A percentile compares a stretch with the other conserved stretches of the same genome.
Evolutionary conservation across 2,329 filamentous ascomycete genomes (phyloP).

Genomic region (Reticulascus tulasneorum): DNA sequence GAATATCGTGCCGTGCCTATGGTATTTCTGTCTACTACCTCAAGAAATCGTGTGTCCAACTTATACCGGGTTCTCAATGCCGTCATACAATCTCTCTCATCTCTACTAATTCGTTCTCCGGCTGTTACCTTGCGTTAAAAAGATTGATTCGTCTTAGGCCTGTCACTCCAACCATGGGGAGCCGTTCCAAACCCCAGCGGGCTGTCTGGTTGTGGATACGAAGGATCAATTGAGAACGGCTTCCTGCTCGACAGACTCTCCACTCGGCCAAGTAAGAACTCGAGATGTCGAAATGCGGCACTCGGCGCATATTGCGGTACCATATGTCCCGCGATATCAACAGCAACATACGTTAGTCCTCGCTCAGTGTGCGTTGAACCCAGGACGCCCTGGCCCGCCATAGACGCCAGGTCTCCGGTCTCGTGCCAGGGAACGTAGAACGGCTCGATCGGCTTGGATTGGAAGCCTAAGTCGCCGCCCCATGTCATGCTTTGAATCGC

Average conservation of each 20-base stretch:
- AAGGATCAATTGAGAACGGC: no score
- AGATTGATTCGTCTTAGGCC: no score
- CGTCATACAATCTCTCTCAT: no score
- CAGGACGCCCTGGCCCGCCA: conserved; percentile 60
- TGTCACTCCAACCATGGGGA: no score
- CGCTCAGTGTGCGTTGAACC: conserved; percentile 71
- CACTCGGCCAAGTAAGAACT: conserved; percentile 71
- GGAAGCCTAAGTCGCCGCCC: conserved; percentile 68
- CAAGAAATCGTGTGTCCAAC: no score
- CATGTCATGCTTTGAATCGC: conserved; percentile 80
- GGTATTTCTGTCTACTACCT: no score
- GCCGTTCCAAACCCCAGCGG: no score
- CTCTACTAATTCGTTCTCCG: no score
- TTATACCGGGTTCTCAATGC: no score
- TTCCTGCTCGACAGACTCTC: conserved; percentile 20
- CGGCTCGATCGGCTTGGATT: conserved; percentile 51
- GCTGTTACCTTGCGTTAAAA: no score
- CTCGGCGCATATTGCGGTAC: conserved; percentile 64
- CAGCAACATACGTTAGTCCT: conserved; percentile 66
- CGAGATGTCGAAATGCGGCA: conserved; percentile 67
- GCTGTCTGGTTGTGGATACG: no score
- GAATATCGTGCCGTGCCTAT: no score
- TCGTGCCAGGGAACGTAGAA: conserved; percentile 62
- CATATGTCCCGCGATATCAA: conserved; percentile 65
- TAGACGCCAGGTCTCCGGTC: conserved; percentile 30